Conservation (phyloP, 1,139 yeast species). For the Petasospora fabianii region DNA sequence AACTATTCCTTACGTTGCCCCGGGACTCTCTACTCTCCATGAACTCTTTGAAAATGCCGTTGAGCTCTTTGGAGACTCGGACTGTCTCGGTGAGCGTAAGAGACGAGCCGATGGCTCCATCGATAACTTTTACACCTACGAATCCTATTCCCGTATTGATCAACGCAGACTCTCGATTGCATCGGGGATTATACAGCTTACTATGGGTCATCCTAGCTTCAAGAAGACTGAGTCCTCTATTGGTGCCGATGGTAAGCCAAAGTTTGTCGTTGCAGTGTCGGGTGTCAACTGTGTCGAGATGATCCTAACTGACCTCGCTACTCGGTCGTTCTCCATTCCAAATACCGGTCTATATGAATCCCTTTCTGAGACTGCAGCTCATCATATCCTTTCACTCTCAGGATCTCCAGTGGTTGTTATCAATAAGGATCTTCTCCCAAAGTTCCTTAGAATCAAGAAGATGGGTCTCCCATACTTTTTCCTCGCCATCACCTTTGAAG, state of each 20-base stretch:
- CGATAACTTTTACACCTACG: slow-evolving; percentile 38
- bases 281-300: slow-evolving; percentile 23
- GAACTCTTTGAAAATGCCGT: slow-evolving; percentile 37
- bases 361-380: slow-evolving; percentile 36
- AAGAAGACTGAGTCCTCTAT: slow-evolving; percentile 20
- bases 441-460: slow-evolving; percentile 30
- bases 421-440: slow-evolving; percentile 32
- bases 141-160: slow-evolving; percentile 33
- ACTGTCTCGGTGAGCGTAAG: slow-evolving; percentile 39
- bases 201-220: slow-evolving; percentile 27
- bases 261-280: slow-evolving; percentile 20
- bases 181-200: slow-evolving; percentile 43
- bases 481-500: slow-evolving; percentile 36
- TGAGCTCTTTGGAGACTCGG: slow-evolving; percentile 26
- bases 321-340: slow-evolving; percentile 34
- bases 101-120: slow-evolving; percentile 34
- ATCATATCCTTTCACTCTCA: slow-evolving; percentile 34
- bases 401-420: slow-evolving; percentile 36
- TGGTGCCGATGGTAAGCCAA: slow-evolving; percentile 25
- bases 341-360: slow-evolving; percentile 42
- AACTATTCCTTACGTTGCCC: slow-evolving; percentile 32
- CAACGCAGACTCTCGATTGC: slow-evolving; percentile 39
- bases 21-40: slow-evolving; percentile 38
- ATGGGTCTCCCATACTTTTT: slow-evolving; percentile 16
- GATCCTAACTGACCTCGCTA: slow-evolving; percentile 37